Base-by-base conservation (phyloP, 352 stramenopile species). In the Globisporangium nunn region DNA sequence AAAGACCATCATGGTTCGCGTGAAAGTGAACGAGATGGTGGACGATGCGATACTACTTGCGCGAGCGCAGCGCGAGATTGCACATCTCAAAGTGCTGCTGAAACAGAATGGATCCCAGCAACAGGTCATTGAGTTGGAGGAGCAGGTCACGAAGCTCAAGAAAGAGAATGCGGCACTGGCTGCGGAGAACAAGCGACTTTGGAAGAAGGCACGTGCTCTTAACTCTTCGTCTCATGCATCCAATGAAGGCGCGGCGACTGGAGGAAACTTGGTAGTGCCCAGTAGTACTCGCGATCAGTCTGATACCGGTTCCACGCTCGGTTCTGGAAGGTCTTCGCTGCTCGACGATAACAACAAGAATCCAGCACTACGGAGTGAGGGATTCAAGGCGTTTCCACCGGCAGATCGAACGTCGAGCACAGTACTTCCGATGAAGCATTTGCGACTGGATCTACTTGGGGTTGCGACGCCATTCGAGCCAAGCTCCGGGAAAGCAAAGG, bases 1-100 rank as follows among this genome's bases (percentile, higher is more conserved):
- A 37, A 93, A 91, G 51, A 74, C 68, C 54, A 84, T 96, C 45
- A 70, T 78, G 58, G 58, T 91, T 33, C 75, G 85, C 31, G 79
- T 92, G 6, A 76, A 81, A 62, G 84, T 74, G 40, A 94, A 95
- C 51, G 82, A 93, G 58, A 65, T 93, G 31, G 80, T 93, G 5
- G 78, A 95, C 44, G 82, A 94, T 30, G 83, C 85, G 1, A 74
- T 92, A 40, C 58, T 94, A 28, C 61, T 92, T 2, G 84, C 82
- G 1, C 76, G 84, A 30, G 85, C 85, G 15, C 78, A 85, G 56
- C 65, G 73, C 3, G 85, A 94, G 50, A 91, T 94, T 33, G 78
- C 68, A 3, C 61, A 72, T 1, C 62, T 94, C 10, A 81, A 77
- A 53, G 58, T 88, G 47, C 29, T 79, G 55, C 57, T 91, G 15